A percentile compares a stretch with the other conserved stretches of the same genome.
Conservation (phyloP, 306 rosid genomes). For the Pyrus pyrifolia region DNA sequence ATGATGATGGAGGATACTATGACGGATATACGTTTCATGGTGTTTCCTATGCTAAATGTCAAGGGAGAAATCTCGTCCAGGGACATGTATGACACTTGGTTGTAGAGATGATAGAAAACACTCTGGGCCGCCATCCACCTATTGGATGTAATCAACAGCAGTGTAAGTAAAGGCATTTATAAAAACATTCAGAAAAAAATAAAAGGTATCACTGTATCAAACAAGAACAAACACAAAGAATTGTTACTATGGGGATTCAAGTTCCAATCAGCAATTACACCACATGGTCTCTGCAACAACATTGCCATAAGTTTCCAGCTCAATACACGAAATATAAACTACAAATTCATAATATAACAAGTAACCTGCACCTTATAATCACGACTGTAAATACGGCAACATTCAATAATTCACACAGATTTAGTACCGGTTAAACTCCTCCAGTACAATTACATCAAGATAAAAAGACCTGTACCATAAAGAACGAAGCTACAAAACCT, state of each 20-base stretch:
- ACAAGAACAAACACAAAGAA: neutral
- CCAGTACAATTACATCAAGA: neutral
- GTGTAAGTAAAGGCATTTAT: neutral
- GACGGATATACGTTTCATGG: slow-evolving; percentile 97
- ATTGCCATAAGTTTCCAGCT: neutral
- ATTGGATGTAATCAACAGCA: slow-evolving; percentile 12
- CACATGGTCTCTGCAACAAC: neutral
- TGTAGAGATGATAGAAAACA: slow-evolving; percentile 89
- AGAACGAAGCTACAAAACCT: neutral
- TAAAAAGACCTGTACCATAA: neutral
- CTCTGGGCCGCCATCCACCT: slow-evolving; percentile 99
- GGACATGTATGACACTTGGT: slow-evolving; percentile 98
- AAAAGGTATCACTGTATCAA: neutral
- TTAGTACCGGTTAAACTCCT: neutral
- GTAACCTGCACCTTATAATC: neutral
- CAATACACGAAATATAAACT: neutral
- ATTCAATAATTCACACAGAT: neutral
- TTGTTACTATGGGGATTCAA: neutral
- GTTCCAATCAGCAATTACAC: slow-evolving; percentile 6
- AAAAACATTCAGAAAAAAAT: neutral
- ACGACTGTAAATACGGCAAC: neutral
- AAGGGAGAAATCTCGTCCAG: slow-evolving; percentile 93
- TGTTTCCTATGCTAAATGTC: slow-evolving; percentile 93
- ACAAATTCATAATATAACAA: neutral
- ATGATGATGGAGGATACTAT: slow-evolving; percentile 92